Evolutionary conservation across 202 grass and related monocot species (phyloP), one percentile per base, ranked within the genome.

Genomic region (Bolboschoenoplectus hybrid): DNA sequence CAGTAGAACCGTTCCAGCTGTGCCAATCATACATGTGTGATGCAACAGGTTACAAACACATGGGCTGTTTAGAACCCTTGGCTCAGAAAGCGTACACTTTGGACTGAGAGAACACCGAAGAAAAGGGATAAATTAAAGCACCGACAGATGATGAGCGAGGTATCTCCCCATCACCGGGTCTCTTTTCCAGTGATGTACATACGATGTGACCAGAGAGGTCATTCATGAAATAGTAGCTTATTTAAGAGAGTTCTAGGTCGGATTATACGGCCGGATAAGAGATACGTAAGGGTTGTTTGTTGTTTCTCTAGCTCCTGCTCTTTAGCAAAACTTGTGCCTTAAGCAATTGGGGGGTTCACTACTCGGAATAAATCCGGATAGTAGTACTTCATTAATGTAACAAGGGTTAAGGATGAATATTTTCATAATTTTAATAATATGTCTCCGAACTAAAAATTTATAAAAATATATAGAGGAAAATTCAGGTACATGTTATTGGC

Each of bases 61-160:
- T 80, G 75, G 75, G 36, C 7, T 80, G 75, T 80, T 80, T 60
- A 4, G 16, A 60, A 19, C 38, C 53, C 36, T 60, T 61, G 53
- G 75, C 16, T 80, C 16, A 60, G 5, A 79, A 79, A 60, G 52
- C 51, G 35, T 58, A 8, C 0, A n/a, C 32, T 58, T 79, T 60
- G 75, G 53, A 61, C 16, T 20, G 20, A 80, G 75, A 79, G 60
- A 41, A 60, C 43, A 75, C 4, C 34, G 47, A 77, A 77, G 14
- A 58, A 79, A 41, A 58, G n/a, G 7, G 16, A 20, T 19, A 46
- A 45, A 45, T 3, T 19, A 13, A 12, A 60, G 52, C 75, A 79
- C 52, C 74, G 41, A 56, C 35, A 78, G 74, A 58, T 56, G 52
- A 60, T 79, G 41, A 79, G 74, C 52, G 60, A 79, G 53, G 75